Base-by-base conservation (phyloP, 2,329 filamentous ascomycete species). In the Alternaria dauci region DNA sequence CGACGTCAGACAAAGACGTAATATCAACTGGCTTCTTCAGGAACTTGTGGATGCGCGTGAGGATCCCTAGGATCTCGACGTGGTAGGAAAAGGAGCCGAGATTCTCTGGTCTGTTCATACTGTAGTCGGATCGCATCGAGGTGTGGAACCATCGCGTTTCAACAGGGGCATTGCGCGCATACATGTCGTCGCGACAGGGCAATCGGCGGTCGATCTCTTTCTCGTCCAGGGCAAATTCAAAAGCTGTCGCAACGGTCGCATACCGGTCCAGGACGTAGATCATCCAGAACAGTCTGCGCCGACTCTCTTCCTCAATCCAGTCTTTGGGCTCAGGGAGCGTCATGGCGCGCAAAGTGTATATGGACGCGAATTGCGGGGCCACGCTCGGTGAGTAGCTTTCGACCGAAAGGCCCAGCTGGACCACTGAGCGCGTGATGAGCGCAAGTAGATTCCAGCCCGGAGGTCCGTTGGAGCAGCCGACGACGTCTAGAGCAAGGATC, bases 391-490 rank as follows among this genome's bases (percentile, higher is more conserved):
- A 95, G 28, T 89, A 93, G 5, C 87, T 88, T 75, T 97, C 94
- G 1, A 94, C 92, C 0, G 93, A 89, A 26, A 97, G 81, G 0
- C 94, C 94, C 1, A 97, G 82, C 76, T 97, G 93, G 2, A 97
- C 93, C 1, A 96, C 92, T 7, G 92, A 93, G 20, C 94, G 87
- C 1, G 93, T 94, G 63, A 97, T 96, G 52, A 97, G 81, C 7
- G 94, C 93, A 77, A 97, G 88, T 59, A 97, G 85, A 73, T 96
- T 96, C 93, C 93, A 96, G 3, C 92, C 93, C 0, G 93, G 93
- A 2, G 93, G 93, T 0, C 94, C 94, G 74, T 97, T 96, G 38
- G 93, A 93, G 69, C 87, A 91, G 8, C 94, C 94, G 32, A 93
- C 90, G 25, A 96, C 85, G 73, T 97, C 93, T 11, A 97, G 81